Evolutionary conservation across 805 yeast species (phyloP).

Genomic region (Yamadazyma sp.): DNA sequence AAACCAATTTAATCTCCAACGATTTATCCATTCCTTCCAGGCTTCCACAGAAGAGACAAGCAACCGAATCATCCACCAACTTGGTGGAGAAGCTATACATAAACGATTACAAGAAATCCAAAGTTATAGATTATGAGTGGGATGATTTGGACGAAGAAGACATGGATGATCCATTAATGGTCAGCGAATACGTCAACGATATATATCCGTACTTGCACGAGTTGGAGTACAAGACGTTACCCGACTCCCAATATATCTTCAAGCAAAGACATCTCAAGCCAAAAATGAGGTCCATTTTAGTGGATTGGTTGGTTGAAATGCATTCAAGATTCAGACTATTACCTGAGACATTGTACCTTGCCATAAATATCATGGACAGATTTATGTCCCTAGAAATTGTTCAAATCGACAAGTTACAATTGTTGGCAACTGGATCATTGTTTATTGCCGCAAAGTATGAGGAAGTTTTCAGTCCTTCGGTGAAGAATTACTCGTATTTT

Average conservation of each 20-base stretch:
- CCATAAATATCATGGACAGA: conserved; percentile 85
- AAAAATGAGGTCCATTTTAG: conserved; percentile 77
- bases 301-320: conserved; percentile 94
- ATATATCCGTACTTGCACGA: conserved; percentile 78
- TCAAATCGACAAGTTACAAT: conserved; percentile 75
- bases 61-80: conserved; percentile 55
- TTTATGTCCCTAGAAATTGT: conserved; percentile 75
- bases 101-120: conserved; percentile 34
- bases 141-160: conserved; percentile 75
- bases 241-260: conserved; percentile 64
- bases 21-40: conserved; percentile 27
- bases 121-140: conserved; percentile 52
- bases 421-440: conserved; percentile 80
- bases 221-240: conserved; percentile 71
- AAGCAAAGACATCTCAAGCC: conserved; percentile 72
- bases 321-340: conserved; percentile 78
- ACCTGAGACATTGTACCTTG: conserved; percentile 82
- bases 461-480: conserved; percentile 86
- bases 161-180: conserved; percentile 77
- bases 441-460: conserved; percentile 93
- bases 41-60: conserved; percentile 52
- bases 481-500: conserved; percentile 80
- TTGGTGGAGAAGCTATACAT: conserved; percentile 34
- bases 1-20: conserved; percentile 14
- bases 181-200: conserved; percentile 85